Conservation (phyloP, 2,329 filamentous ascomycete species). For the Colletotrichum eremochloae region DNA sequence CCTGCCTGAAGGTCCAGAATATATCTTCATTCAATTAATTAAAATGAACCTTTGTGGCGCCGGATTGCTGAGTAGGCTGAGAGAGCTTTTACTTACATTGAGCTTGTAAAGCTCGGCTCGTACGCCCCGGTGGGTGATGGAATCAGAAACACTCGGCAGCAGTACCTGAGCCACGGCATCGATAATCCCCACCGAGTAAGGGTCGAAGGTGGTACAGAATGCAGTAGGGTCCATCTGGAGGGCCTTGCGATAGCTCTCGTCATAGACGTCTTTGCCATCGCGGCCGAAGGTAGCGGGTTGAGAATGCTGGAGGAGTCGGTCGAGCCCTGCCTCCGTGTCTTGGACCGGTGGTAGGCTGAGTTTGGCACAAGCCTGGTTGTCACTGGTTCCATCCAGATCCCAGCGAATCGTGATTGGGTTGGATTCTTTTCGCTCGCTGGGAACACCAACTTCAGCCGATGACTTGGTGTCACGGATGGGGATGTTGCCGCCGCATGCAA, state of each 20-base stretch:
- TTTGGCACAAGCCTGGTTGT: neutral
- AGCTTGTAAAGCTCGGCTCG: constrained; percentile 69
- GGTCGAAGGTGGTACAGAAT: constrained; percentile 65
- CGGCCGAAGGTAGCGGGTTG: constrained; percentile 61
- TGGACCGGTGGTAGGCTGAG: neutral
- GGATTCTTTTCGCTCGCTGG: neutral
- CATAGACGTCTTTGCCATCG: constrained; percentile 60
- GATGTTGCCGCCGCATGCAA: neutral
- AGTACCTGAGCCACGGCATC: constrained; percentile 62
- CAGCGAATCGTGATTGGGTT: neutral
- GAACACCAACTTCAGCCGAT: neutral
- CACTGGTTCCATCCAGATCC: neutral
- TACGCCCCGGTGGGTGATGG: constrained; percentile 50
- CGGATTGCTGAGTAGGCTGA: neutral
- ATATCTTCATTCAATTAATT: constrained; percentile 54
- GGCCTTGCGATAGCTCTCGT: constrained; percentile 67
- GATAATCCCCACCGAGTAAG: constrained; percentile 65
- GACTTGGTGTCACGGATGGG: neutral
- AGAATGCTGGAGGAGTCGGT: neutral
- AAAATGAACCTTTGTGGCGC: neutral
- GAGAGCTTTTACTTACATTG: constrained; percentile 55
- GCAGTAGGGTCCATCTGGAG: constrained; percentile 60
- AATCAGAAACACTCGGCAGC: constrained; percentile 47
- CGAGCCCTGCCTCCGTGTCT: neutral
- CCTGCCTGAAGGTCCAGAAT: constrained; percentile 62